phyloP scores from a whole-genome alignment of 1,284 basidiomycete species.

The Cryptococcus sp. region DNA sequence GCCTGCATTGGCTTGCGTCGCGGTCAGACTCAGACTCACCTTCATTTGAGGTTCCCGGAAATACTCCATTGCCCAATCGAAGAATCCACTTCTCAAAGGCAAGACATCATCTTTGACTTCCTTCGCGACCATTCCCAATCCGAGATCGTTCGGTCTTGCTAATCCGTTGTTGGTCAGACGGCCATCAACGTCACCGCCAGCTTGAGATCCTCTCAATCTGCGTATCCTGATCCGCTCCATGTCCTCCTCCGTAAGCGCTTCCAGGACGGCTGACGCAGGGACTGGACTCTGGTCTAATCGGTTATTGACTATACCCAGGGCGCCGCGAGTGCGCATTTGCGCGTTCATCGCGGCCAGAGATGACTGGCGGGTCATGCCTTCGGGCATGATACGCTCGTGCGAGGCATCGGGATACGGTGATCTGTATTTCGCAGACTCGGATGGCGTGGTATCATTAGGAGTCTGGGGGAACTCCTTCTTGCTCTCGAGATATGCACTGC shows the following conservation, averaged over 20 bases:
- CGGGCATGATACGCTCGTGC: conserved; percentile 40
- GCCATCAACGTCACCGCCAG: conserved; percentile 47
- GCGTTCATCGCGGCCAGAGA: conserved; percentile 15
- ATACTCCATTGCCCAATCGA: conserved; percentile 95
- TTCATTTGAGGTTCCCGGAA: conserved; percentile 99
- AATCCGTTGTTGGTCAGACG: conserved; percentile 46
- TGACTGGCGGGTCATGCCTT: conserved; percentile 2
- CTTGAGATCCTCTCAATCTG: conserved; percentile 56
- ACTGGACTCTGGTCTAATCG: conserved; percentile 25
- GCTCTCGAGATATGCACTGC: conserved; percentile 16
- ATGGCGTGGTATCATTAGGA: conserved; percentile 3
- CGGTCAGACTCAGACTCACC: conserved; percentile 58
- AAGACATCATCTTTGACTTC: conserved; percentile 61
- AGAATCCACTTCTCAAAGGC: conserved; percentile 88
- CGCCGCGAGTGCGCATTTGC: conserved; percentile 11
- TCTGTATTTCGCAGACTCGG: conserved; percentile 25
- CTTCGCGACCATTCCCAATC: conserved; percentile 54
- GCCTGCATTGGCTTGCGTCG: no score
- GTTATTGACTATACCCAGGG: conserved; percentile 9
- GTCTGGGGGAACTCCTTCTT: conserved; percentile 48
- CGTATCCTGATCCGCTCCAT: conserved; percentile 79
- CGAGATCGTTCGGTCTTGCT: conserved; percentile 44
- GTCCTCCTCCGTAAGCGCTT: conserved; percentile 84
- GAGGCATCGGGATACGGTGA: conserved; percentile 46
- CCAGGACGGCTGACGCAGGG: conserved; percentile 72